Percentiles rank a stretch among this genome's conserved stretches.
Evolutionary conservation across 805 yeast genomes (phyloP).

Genomic region (Maudiozyma pseudohumilis): DNA sequence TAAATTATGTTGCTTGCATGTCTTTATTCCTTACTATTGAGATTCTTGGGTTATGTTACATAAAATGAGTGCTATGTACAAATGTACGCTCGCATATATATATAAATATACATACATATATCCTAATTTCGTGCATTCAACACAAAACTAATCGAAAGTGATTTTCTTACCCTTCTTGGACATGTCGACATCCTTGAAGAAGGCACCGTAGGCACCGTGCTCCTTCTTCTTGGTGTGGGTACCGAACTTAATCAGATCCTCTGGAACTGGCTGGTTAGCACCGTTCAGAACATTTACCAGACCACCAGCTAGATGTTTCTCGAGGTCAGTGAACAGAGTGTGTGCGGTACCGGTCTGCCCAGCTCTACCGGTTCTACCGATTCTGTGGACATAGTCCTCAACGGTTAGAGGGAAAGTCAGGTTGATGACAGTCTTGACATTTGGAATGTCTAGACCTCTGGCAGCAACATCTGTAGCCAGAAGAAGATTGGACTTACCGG

Average conservation of each 20-base stretch:
- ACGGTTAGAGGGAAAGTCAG: constrained; percentile 93
- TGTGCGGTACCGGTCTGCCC: constrained; percentile 93
- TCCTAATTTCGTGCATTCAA: background rate
- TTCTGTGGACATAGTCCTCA: constrained; percentile 94
- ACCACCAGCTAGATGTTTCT: constrained; percentile 92
- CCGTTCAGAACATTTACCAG: constrained; percentile 84
- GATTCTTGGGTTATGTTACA: constrained; percentile 1
- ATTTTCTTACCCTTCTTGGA: constrained; percentile 80
- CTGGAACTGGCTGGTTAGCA: constrained; percentile 93
- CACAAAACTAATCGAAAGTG: constrained; percentile 50
- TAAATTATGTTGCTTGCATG: background rate
- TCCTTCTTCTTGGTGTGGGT: constrained; percentile 97
- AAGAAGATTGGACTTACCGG: constrained; percentile 63
- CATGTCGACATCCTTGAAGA: constrained; percentile 86
- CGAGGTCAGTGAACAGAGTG: constrained; percentile 92
- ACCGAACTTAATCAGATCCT: constrained; percentile 87
- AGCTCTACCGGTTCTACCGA: constrained; percentile 97
- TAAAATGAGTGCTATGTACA: background rate
- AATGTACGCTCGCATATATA: background rate
- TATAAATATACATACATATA: background rate
- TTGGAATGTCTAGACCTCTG: constrained; percentile 94
- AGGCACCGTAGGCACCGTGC: constrained; percentile 97
- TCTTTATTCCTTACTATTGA: background rate
- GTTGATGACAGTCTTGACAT: constrained; percentile 90
- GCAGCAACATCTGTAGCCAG: constrained; percentile 98